Base-by-base conservation (phyloP, 495 filamentous ascomycete genomes). In the Oidiodendron maius region DNA sequence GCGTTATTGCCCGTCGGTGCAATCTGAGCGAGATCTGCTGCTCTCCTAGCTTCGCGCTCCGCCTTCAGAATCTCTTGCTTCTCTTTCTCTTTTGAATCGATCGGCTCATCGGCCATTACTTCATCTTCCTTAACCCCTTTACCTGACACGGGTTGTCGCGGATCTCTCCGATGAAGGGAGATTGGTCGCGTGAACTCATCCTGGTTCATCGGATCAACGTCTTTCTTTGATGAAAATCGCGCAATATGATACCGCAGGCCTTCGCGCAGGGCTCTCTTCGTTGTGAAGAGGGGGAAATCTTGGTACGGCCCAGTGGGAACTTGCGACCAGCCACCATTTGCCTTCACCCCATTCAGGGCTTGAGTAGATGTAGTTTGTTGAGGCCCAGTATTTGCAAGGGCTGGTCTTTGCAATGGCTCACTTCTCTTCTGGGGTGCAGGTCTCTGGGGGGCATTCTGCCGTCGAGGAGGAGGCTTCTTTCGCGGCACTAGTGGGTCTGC, bases 161-260 rank as follows among this genome's bases (percentile, higher is more conserved):
- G 90, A 61, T 95, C 89, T 8, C 91, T 84, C 28, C 93, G 84
- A 63, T 96, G 90, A 37, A 97, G 67, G 15, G 87, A 77, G 15
- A 98, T 85, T 1, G 93, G 93, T 35, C 89, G 78, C 9, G 85
- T 84, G 57, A 97, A 98, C 44, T 95, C 80, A 2, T 82, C 71
- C 53, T 87, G 78, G 59, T 96, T 76, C 20, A 75, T 75, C 34
- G 85, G 83, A 61, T 95, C 85, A 23, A 94, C 69, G 15, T 62
- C 56, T 51, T 75, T 76, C 56, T 82, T 85, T 4, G 66, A 59
- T 28, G 60, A 61, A 38, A 98, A 80, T 50, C 83, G 76, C 65
- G 91, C 89, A 48, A 96, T 76, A 61, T 98, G 94, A 56, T 90
- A 77, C 42, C 93, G 84, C 23, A 95, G 61, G 4, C 84, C 88